Evolutionary conservation across 345 rosid species (phyloP).

Genomic region (Syzygium jambos): DNA sequence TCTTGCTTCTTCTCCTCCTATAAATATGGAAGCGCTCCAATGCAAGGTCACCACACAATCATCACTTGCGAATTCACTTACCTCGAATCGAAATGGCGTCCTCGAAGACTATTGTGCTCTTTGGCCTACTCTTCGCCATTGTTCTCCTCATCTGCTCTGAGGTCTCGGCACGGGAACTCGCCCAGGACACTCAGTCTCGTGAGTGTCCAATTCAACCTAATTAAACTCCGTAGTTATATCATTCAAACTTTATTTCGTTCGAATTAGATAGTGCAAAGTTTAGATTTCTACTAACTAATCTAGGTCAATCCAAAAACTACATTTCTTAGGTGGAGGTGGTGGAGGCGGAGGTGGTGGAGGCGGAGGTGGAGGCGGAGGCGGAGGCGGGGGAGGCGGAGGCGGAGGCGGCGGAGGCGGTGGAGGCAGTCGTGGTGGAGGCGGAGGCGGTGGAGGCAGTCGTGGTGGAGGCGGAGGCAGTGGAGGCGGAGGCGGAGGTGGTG

Average conservation of each 20-base stretch:
- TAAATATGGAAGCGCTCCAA: no score
- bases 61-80: no score
- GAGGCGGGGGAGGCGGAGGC: no score
- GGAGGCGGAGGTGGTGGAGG: no score
- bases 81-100: neutral
- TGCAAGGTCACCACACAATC: no score
- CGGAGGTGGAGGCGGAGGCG: no score
- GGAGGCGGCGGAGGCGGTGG: neutral
- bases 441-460: no score
- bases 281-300: neutral
- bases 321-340: no score
- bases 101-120: neutral
- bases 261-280: neutral
- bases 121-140: conserved; percentile 5
- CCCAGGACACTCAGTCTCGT: neutral
- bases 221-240: no score
- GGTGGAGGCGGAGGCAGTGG: no score
- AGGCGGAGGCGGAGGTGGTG: no score
- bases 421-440: neutral
- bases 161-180: conserved; percentile 15
- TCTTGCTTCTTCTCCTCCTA: no score
- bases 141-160: conserved; percentile 8
- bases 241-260: neutral
- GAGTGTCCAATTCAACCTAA: neutral
- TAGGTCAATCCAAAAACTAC: neutral